Conservation (phyloP, 202 grass and related monocot species). For the Carex sylvatica region DNA sequence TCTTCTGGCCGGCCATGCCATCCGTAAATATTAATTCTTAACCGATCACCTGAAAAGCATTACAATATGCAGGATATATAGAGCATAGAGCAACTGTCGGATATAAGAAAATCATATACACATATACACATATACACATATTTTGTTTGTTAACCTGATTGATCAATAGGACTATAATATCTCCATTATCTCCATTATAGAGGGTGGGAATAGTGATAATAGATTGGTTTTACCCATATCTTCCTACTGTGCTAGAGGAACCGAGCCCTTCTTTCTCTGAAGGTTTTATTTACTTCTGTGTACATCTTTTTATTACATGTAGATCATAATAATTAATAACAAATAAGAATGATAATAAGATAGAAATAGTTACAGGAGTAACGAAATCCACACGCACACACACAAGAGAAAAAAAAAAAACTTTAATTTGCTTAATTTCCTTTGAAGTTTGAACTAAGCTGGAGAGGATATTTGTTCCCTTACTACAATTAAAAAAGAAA, state of each 20-base stretch:
- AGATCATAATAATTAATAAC: neutral
- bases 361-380: neutral
- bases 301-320: conserved; percentile 20
- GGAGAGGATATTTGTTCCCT: neutral
- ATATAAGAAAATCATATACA: too few relatives aligned
- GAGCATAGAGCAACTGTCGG: too few relatives aligned
- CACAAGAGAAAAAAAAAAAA: neutral
- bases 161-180: too few relatives aligned
- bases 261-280: conserved; percentile 91
- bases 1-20: too few relatives aligned
- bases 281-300: conserved; percentile 42
- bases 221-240: conserved; percentile 77
- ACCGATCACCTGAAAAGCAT: too few relatives aligned
- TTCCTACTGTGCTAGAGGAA: conserved; percentile 87
- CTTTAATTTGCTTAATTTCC: neutral
- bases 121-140: too few relatives aligned
- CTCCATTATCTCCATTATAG: too few relatives aligned
- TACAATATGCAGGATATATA: too few relatives aligned
- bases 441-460: conserved; percentile 14
- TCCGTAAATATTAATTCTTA: too few relatives aligned
- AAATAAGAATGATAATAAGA: neutral
- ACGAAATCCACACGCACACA: neutral
- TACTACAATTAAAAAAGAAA: neutral
- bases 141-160: too few relatives aligned
- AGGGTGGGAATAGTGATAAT: too few relatives aligned